These are phyloP conservation scores for Carex cristatella DNA, from an alignment of 176 grass and related monocot species.

Conservation along the genomic window DNA sequence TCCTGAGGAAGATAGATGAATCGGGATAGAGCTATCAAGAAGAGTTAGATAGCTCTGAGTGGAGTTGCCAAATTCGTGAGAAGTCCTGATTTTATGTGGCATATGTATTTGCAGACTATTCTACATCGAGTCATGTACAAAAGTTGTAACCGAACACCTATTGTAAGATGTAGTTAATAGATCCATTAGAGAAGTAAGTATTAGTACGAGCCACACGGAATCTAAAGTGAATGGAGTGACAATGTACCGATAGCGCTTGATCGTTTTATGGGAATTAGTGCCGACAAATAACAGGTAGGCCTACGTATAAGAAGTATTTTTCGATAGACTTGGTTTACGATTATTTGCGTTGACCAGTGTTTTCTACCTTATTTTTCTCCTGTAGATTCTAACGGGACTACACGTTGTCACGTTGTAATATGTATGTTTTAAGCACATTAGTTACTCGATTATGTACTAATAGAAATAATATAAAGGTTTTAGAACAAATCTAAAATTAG, in stretches of 20 bases:
- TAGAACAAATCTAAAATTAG: too few relatives aligned
- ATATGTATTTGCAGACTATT: neutral
- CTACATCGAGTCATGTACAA: neutral
- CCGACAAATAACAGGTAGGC: neutral
- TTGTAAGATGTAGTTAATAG: neutral
- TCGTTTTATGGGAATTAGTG: neutral
- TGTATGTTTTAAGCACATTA: neutral
- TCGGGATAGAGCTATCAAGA: neutral
- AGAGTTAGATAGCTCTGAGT: neutral
- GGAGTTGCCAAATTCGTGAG: neutral
- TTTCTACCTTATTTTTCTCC: neutral
- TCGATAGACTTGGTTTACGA: neutral
- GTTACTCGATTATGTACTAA: neutral
- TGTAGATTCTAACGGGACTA: neutral
- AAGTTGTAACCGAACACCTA: neutral
- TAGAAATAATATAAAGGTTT: too few relatives aligned
- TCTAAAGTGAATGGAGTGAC: neutral
- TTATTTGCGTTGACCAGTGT: neutral
- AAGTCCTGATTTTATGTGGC: neutral
- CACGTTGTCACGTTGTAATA: neutral
- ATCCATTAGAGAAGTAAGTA: neutral
- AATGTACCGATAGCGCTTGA: neutral
- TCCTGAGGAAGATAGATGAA: constrained; percentile 5
- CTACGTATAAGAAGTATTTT: neutral
- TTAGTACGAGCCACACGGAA: neutral